Evolutionary conservation across 2,329 filamentous ascomycete genomes (phyloP), one percentile per base, ranked within the genome.

Genomic region (Fusarium annulatum): DNA sequence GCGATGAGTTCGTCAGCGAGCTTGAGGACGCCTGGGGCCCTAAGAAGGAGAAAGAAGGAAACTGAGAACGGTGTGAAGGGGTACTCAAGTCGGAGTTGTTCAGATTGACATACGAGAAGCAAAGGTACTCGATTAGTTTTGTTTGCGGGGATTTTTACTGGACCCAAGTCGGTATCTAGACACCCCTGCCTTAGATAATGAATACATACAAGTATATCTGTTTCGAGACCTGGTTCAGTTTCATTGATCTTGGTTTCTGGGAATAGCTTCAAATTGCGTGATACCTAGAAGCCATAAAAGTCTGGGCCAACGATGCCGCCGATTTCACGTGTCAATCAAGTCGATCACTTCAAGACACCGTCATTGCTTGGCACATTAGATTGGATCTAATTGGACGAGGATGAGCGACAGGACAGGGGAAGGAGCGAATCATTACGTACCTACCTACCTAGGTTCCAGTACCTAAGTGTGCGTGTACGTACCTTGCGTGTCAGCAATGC

Each of bases 401-500:
- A 41, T 39, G 60, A 65, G 46, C 55, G 67, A 67, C 45, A 61
- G 62, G 56, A 48, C 68, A 67, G 62, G 68, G 68, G 53, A 62
- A 57, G 26, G 28, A 57, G 45, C 36, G 49, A 57, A 67, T 66
- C 55, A 72, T 72, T 76, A 75, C 72, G 75, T 48, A 30, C 19
- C 14, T 15, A 39, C 21, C 30, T 11, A 33, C 30, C 30, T 33
- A 33, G 30, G 30, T 30, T 9, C 28, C 8, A 9, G 28, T 28
- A 28, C 30, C 30, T 45, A 34, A 23, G 21, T 64, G 67, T 53
- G 33, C 11, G 30, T 62, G 70, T 77, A 77, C 73, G 75, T 77
- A 77, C 74, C 64, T 48, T 39, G 15, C 57, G 51, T 68, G 76
- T 77, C 74, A 77, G 64, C 74, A 67, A 67, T 73, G 64, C 74